Conservation (phyloP, 129 eudicot species). For the Kitagawia praeruptora region DNA sequence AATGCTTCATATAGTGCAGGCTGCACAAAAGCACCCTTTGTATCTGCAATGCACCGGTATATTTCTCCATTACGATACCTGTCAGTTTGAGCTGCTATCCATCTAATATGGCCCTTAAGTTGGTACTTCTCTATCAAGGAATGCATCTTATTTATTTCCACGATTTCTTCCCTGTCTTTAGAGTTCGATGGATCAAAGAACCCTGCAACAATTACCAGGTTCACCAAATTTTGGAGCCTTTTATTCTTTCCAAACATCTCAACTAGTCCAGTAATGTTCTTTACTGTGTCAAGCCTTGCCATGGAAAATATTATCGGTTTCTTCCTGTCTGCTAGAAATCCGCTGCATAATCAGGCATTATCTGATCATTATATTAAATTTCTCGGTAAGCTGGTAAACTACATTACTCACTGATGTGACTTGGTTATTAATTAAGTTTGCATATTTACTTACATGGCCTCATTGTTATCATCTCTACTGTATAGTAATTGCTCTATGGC, state of each 20-base stretch:
- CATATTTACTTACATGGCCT: constrained; percentile 58
- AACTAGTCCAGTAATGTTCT: constrained; percentile 73
- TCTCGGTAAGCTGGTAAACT: neutral
- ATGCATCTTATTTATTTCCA: constrained; percentile 83
- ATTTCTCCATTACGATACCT: constrained; percentile 67
- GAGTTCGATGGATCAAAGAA: constrained; percentile 78
- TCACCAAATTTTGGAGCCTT: constrained; percentile 55
- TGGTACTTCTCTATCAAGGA: constrained; percentile 48
- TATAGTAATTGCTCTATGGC: constrained; percentile 70
- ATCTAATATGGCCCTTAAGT: constrained; percentile 77
- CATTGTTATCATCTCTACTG: constrained; percentile 44
- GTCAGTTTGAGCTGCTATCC: constrained; percentile 89
- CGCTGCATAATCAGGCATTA: constrained; percentile 37
- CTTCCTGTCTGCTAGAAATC: constrained; percentile 54
- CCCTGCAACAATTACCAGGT: constrained; percentile 84
- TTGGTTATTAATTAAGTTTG: neutral
- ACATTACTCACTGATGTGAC: neutral
- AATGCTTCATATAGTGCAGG: constrained; percentile 92
- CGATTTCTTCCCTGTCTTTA: constrained; percentile 82
- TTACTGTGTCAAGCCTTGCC: constrained; percentile 87
- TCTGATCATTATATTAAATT: constrained; percentile 1
- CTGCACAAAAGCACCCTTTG: constrained; percentile 85
- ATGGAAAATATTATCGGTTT: constrained; percentile 88
- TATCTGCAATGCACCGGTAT: constrained; percentile 75
- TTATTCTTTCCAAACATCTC: constrained; percentile 79